Conservation (phyloP, 2,329 filamentous ascomycete species). For the Cordyceps javanica region DNA sequence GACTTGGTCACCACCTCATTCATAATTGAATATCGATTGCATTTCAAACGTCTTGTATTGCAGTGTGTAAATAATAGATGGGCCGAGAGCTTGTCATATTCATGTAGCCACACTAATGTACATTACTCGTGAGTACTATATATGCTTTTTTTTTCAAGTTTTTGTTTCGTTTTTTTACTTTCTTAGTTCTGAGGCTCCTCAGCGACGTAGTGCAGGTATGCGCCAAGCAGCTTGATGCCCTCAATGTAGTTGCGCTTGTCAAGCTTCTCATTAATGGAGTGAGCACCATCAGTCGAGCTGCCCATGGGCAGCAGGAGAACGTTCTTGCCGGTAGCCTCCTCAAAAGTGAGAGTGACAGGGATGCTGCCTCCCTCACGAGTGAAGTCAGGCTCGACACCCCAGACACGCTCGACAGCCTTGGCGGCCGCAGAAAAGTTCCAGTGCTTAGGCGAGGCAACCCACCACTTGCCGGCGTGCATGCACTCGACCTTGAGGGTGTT, state of each 20-base stretch:
- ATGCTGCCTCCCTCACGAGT: conserved; percentile 97
- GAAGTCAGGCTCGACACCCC: conserved; percentile 87
- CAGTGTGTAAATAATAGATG: not conserved
- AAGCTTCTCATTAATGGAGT: conserved; percentile 98
- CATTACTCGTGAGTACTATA: conserved; percentile 4
- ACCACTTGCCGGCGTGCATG: conserved; percentile 95
- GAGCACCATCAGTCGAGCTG: conserved; percentile 90
- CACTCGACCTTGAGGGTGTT: conserved; percentile 78
- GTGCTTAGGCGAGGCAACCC: conserved; percentile 95
- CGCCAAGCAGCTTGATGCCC: conserved; percentile 89
- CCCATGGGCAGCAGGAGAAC: conserved; percentile 95
- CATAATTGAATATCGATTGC: not conserved
- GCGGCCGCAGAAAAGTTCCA: conserved; percentile 96
- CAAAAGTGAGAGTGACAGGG: conserved; percentile 92
- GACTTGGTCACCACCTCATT: not conserved
- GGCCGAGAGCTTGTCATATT: conserved; percentile 2
- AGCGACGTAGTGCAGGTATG: conserved; percentile 93
- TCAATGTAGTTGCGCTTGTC: conserved; percentile 98
- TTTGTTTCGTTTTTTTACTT: not conserved
- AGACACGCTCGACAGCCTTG: conserved; percentile 95
- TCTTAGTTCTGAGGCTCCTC: conserved; percentile 62
- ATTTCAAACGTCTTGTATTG: not conserved
- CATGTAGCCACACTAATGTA: conserved; percentile 1
- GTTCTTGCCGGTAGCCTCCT: conserved; percentile 97
- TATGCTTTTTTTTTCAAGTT: not conserved